Conservation (phyloP, 2,329 filamentous ascomycete species). For the Colletotrichum noveboracense region DNA sequence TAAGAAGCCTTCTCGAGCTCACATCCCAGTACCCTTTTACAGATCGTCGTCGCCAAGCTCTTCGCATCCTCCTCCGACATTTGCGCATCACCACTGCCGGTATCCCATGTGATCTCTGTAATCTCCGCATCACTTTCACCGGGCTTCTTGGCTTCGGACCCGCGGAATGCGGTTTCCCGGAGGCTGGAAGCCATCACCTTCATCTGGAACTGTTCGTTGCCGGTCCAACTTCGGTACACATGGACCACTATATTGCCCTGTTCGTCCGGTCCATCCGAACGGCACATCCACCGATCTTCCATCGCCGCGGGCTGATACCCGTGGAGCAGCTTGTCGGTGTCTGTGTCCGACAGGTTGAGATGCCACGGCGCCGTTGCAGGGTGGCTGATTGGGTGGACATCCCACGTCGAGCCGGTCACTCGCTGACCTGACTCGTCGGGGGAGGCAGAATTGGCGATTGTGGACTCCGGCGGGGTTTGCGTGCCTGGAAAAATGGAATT, state of each 20-base stretch:
- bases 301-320: conserved; percentile 1
- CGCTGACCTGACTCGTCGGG: neutral
- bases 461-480: neutral
- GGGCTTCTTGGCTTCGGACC: neutral
- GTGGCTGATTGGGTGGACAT: neutral
- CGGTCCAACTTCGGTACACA: conserved; percentile 5
- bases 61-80: neutral
- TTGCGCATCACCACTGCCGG: neutral
- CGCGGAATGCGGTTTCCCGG: neutral
- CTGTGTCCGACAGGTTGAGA: neutral
- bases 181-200: neutral
- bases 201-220: neutral
- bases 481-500: neutral
- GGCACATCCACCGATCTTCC: conserved; percentile 14
- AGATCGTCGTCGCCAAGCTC: neutral
- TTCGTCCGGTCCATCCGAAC: neutral
- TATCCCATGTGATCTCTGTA: neutral
- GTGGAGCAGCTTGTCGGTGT: neutral
- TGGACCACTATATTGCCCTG: neutral
- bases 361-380: neutral
- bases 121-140: neutral
- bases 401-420: neutral
- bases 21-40: neutral
- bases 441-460: neutral
- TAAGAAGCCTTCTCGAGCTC: neutral